A percentile compares a stretch with the other conserved stretches of the same genome.
phyloP scores from a whole-genome alignment of 1,139 yeast species.

The Pichia sp. region DNA sequence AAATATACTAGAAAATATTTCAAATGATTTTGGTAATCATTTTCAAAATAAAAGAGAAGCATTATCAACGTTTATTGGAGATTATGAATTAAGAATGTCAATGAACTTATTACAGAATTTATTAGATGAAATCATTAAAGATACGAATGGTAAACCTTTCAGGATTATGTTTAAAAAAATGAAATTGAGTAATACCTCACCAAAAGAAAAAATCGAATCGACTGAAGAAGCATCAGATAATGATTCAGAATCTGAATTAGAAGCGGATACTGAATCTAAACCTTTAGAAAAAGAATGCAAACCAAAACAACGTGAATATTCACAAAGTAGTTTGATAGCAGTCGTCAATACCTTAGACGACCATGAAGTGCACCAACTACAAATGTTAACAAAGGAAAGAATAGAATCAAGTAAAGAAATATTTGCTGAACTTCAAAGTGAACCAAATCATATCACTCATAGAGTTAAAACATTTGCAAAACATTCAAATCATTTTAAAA shows the following conservation, averaged over 20 bases:
- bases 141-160: slow-evolving; percentile 26
- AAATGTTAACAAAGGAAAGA: slow-evolving; percentile 14
- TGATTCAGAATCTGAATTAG: background rate
- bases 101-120: slow-evolving; percentile 50
- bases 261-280: background rate
- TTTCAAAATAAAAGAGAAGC: slow-evolving; percentile 27
- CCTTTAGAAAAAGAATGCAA: background rate
- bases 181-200: background rate
- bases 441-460: slow-evolving; percentile 11
- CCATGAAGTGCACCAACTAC: slow-evolving; percentile 10
- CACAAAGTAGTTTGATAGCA: slow-evolving; percentile 5
- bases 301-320: background rate
- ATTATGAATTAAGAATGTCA: slow-evolving; percentile 63
- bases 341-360: slow-evolving; percentile 13
- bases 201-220: background rate
- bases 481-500: slow-evolving; percentile 9
- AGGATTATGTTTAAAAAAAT: slow-evolving; percentile 19
- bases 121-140: slow-evolving; percentile 35
- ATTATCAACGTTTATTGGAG: slow-evolving; percentile 53
- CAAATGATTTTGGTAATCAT: slow-evolving; percentile 23
- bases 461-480: slow-evolving; percentile 13
- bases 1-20: slow-evolving; percentile 15
- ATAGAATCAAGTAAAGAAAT: slow-evolving; percentile 7
- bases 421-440: background rate
- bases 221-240: background rate